Conservation (phyloP, 2,329 filamentous ascomycete genomes). For the Xylaria sp. region DNA sequence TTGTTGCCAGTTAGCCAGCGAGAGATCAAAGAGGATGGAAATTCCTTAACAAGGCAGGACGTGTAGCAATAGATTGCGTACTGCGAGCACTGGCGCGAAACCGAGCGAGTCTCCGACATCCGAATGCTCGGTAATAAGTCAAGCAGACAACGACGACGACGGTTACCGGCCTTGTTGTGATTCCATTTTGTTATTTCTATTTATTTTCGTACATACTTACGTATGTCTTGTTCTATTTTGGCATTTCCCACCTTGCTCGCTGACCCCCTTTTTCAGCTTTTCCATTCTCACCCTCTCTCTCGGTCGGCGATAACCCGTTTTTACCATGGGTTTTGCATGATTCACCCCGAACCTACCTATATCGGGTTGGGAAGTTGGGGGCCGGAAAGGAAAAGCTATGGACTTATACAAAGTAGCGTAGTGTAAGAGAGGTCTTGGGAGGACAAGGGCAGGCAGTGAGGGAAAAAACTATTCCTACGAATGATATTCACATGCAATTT, state of each 20-base stretch:
- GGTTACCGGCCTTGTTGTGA: not conserved
- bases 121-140: not conserved
- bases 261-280: slow-evolving; percentile 25
- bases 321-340: slow-evolving; percentile 2
- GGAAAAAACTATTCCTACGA: not conserved
- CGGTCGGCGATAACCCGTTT: slow-evolving; percentile 14
- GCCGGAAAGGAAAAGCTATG: slow-evolving; percentile 2
- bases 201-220: not conserved
- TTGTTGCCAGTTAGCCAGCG: not conserved
- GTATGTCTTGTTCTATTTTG: not conserved
- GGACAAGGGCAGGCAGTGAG: not conserved
- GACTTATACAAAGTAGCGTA: too few relatives aligned
- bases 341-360: slow-evolving; percentile 8
- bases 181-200: not conserved
- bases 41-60: not conserved
- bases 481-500: slow-evolving; percentile 30
- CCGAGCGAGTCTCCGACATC: not conserved
- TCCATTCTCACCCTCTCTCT: slow-evolving; percentile 1
- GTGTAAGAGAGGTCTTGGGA: not conserved
- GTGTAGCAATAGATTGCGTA: not conserved
- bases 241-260: slow-evolving; percentile 14
- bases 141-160: not conserved
- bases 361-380: slow-evolving; percentile 33
- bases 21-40: not conserved
- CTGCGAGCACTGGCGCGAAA: not conserved